phyloP scores from a whole-genome alignment of 352 stramenopile genomes.

The Phytopythium delawarense region DNA sequence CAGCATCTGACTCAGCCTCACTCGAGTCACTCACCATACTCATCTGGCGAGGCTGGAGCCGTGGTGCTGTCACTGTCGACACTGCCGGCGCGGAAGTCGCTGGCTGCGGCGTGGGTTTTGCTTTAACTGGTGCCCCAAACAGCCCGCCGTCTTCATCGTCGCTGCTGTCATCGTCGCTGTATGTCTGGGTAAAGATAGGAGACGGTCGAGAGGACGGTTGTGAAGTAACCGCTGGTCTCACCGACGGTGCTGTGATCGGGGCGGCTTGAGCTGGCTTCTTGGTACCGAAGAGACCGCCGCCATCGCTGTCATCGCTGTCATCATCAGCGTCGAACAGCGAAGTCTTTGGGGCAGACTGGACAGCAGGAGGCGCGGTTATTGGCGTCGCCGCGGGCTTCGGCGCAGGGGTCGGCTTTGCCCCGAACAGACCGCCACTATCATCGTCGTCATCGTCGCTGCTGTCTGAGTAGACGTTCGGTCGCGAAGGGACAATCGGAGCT shows the following conservation, averaged over 20 bases:
- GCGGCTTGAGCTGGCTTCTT: constrained; percentile 9
- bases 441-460: constrained; percentile 39
- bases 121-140: constrained; percentile 23
- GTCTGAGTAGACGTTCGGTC: constrained; percentile 23
- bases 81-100: constrained; percentile 10
- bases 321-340: constrained; percentile 53
- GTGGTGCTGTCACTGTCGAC: constrained; percentile 3
- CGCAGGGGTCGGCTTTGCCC: constrained; percentile 21
- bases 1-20: constrained; percentile 49
- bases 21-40: constrained; percentile 47
- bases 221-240: neutral
- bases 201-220: constrained; percentile 5
- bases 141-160: constrained; percentile 26
- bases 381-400: constrained; percentile 6
- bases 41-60: constrained; percentile 23
- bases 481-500: constrained; percentile 6
- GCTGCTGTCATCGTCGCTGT: constrained; percentile 15
- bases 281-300: constrained; percentile 34
- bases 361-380: constrained; percentile 7
- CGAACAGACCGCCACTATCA: constrained; percentile 51
- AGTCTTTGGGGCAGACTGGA: constrained; percentile 25
- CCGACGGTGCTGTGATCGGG: neutral
- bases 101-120: constrained; percentile 16
- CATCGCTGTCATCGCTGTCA: constrained; percentile 31
- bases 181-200: constrained; percentile 10